A percentile compares a stretch with the other conserved stretches of the same genome.
Evolutionary conservation across 768 basidiomycete genomes (phyloP).

Genomic region (Melanogaster broomeanus): DNA sequence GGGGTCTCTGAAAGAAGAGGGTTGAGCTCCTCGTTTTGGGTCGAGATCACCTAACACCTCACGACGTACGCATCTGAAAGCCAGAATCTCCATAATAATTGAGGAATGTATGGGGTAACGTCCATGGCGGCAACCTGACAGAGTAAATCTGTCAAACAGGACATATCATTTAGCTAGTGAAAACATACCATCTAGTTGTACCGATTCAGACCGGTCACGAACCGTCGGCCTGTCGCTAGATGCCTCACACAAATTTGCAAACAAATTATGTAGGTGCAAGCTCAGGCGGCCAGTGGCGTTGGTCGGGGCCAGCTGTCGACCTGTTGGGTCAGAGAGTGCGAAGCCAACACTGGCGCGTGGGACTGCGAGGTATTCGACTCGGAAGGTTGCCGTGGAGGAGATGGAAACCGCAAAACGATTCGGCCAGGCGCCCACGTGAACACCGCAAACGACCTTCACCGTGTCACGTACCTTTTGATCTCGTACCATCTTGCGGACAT

Average conservation of each 20-base stretch:
- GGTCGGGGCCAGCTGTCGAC: too few species aligned
- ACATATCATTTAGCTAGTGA: background rate
- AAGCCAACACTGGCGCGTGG: conserved; percentile 23
- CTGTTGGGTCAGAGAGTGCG: conserved; percentile 45
- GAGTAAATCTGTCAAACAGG: background rate
- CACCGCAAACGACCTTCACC: too few species aligned
- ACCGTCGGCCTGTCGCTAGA: too few species aligned
- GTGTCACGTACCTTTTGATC: too few species aligned
- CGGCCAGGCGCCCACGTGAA: background rate
- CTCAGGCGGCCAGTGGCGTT: too few species aligned
- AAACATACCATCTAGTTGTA: background rate
- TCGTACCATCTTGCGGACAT: too few species aligned
- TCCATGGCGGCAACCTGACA: conserved; percentile 3
- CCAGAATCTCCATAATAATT: conserved; percentile 53
- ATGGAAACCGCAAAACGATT: background rate
- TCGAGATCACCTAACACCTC: background rate
- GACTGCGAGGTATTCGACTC: conserved; percentile 20
- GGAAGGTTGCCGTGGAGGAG: conserved; percentile 3
- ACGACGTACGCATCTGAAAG: conserved; percentile 44
- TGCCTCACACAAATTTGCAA: too few species aligned
- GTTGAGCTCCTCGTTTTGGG: background rate
- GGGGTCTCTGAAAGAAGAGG: conserved; percentile 23
- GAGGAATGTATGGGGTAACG: conserved; percentile 43
- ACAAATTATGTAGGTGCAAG: too few species aligned
- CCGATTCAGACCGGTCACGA: too few species aligned